A percentile compares a stretch with the other conserved stretches of the same genome.
phyloP scores from a whole-genome alignment of 2,329 filamentous ascomycete genomes.

The Neobulgaria alba region DNA sequence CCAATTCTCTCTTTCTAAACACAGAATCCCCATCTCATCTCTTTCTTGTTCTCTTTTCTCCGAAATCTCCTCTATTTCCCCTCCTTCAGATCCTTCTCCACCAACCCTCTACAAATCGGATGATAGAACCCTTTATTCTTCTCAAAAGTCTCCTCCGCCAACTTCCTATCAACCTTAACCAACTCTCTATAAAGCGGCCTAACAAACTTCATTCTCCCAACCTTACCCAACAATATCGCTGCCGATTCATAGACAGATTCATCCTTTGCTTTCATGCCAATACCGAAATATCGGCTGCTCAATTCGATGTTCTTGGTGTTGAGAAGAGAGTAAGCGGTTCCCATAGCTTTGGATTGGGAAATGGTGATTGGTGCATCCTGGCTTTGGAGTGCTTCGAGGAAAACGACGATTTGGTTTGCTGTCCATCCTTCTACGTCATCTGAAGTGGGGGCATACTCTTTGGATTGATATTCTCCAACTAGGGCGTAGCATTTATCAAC shows the following conservation, averaged over 20 bases:
- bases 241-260: conserved; percentile 60
- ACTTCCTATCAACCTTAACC: conserved; percentile 60
- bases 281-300: conserved; percentile 67
- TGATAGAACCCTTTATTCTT: conserved; percentile 91
- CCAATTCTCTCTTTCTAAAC: too few species aligned
- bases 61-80: too few species aligned
- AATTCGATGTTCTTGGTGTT: conserved; percentile 82
- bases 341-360: conserved; percentile 62
- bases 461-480: conserved; percentile 69
- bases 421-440: conserved; percentile 67
- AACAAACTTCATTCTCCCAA: conserved; percentile 97
- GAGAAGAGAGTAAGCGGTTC: conserved; percentile 62
- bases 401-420: conserved; percentile 85
- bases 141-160: conserved; percentile 77
- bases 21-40: too few species aligned
- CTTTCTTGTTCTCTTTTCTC: too few species aligned
- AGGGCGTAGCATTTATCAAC: conserved; percentile 80
- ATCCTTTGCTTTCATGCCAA: conserved; percentile 70
- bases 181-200: conserved; percentile 73
- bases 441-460: conserved; percentile 53
- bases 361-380: conserved; percentile 55
- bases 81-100: conserved; percentile 70
- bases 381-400: conserved; percentile 71
- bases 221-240: conserved; percentile 65
- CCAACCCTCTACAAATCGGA: conserved; percentile 79